Conservation (phyloP, 495 filamentous ascomycete species). For the Penicillium silybi region DNA sequence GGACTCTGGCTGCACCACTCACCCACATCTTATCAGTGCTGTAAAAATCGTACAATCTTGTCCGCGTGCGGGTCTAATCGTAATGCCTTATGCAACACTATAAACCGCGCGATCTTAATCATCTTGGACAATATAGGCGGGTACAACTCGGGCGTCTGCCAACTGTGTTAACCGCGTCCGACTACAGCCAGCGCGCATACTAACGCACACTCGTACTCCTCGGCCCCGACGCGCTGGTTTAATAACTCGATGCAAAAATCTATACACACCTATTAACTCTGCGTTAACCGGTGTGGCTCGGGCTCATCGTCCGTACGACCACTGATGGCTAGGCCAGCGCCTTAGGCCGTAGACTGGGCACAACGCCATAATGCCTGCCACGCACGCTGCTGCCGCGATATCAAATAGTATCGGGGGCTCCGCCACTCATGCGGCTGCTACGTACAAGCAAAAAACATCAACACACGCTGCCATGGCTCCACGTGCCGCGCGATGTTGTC, state of each 20-base stretch:
- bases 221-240: not conserved
- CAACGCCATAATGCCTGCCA: not conserved
- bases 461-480: conserved; percentile 12
- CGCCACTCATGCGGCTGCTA: too few relatives aligned
- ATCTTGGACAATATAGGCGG: too few relatives aligned
- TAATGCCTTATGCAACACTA: too few relatives aligned
- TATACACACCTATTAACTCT: not conserved
- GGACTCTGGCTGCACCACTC: too few relatives aligned
- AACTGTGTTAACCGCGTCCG: not conserved
- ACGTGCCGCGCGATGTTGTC: conserved; percentile 5
- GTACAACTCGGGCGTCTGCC: not conserved
- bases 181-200: conserved; percentile 7
- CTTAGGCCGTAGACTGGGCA: not conserved
- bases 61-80: too few relatives aligned
- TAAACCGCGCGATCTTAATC: too few relatives aligned
- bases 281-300: not conserved
- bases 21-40: too few relatives aligned
- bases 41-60: too few relatives aligned
- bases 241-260: conserved; percentile 17
- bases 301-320: not conserved
- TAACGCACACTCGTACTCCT: conserved; percentile 11
- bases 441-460: conserved; percentile 12
- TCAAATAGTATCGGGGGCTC: conserved; percentile 1
- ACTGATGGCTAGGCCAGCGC: not conserved
- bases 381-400: not conserved